Evolutionary conservation across 495 filamentous ascomycete species (phyloP).

Genomic region (Tuber brumale): DNA sequence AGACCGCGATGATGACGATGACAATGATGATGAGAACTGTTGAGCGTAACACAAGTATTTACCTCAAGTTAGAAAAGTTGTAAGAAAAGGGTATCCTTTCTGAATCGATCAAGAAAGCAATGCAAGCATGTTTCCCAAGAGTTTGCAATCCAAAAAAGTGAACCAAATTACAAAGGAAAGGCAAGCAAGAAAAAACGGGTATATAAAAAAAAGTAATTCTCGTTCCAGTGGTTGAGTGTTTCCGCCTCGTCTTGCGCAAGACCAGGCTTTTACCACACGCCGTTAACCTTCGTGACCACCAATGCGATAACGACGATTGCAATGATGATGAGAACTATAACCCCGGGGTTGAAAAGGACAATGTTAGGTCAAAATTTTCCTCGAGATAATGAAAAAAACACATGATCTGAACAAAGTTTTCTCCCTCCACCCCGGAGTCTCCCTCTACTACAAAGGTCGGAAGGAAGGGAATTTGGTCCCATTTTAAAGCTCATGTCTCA

Average conservation of each 20-base stretch:
- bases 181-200: slow-evolving; percentile 11
- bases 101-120: slow-evolving; percentile 1
- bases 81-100: slow-evolving; percentile 13
- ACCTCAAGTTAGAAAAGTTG: slow-evolving; percentile 15
- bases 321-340: slow-evolving; percentile 40
- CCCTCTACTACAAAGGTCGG: not conserved
- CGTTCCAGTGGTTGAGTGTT: not conserved
- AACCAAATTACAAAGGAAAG: slow-evolving; percentile 1
- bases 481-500: slow-evolving; percentile 15
- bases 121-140: not conserved
- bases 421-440: not conserved
- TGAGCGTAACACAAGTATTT: slow-evolving; percentile 6
- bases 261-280: slow-evolving; percentile 28
- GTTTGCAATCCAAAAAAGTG: not conserved
- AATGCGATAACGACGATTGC: slow-evolving; percentile 36
- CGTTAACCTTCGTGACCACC: slow-evolving; percentile 38
- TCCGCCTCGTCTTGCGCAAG: not conserved
- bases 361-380: slow-evolving; percentile 3
- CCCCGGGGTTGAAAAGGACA: slow-evolving; percentile 4
- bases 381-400: slow-evolving; percentile 3
- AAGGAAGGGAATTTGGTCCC: not conserved
- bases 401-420: not conserved
- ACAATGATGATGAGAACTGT: slow-evolving; percentile 40
- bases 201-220: slow-evolving; percentile 27
- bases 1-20: slow-evolving; percentile 36